phyloP scores from a whole-genome alignment of 345 rosid species.

The Eucalyptus curtisii region DNA sequence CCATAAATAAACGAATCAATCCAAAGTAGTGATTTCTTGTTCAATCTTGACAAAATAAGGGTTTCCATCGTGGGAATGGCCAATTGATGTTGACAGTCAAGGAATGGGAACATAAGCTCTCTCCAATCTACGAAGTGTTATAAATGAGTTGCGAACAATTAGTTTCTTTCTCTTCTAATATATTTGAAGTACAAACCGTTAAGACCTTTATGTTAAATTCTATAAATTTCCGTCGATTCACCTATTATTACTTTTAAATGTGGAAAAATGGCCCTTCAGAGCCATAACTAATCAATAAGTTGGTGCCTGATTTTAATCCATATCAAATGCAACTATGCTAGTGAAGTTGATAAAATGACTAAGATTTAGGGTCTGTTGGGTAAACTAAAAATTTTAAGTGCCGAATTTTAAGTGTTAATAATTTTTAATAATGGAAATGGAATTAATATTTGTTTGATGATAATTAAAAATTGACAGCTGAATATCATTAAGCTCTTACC shows the following conservation, averaged over 20 bases:
- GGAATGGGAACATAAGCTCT: too few species aligned
- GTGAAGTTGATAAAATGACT: background rate
- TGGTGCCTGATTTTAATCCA: too few species aligned
- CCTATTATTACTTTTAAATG: background rate
- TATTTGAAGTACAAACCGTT: background rate
- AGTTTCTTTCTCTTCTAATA: background rate
- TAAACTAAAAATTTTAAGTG: background rate
- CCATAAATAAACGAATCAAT: background rate
- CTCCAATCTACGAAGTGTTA: too few species aligned
- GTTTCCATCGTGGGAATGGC: too few species aligned
- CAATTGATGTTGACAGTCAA: too few species aligned
- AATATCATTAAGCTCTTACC: background rate
- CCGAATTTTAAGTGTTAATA: background rate
- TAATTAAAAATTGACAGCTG: background rate
- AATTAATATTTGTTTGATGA: background rate
- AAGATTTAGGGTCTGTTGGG: background rate
- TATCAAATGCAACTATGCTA: background rate
- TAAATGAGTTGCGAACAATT: too few species aligned
- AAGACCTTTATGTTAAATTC: too few species aligned
- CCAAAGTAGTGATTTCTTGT: background rate
- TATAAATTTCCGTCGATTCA: background rate
- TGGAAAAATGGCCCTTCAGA: background rate
- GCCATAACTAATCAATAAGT: too few species aligned
- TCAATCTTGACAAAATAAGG: too few species aligned
- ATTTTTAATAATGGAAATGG: background rate